Conservation (phyloP, 768 basidiomycete genomes). For the Amanita rubescens region DNA sequence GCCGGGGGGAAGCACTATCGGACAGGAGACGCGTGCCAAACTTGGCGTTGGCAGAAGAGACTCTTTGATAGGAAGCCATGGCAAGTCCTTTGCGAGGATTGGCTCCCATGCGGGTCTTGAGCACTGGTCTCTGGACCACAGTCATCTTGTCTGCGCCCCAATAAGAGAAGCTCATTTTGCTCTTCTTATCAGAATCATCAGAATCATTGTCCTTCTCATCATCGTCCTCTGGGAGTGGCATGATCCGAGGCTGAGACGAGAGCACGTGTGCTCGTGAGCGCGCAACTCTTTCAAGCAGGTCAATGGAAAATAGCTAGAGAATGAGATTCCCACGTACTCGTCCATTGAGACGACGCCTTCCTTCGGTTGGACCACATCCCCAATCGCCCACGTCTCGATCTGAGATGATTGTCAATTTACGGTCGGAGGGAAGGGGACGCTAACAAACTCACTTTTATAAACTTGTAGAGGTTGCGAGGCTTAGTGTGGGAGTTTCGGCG, state of each 20-base stretch:
- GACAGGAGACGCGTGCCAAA: slow-evolving; percentile 81
- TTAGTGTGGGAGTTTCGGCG: slow-evolving; percentile 69
- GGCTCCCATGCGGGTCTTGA: slow-evolving; percentile 39
- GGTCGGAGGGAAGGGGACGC: neutral
- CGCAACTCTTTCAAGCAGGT: slow-evolving; percentile 44
- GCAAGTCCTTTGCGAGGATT: slow-evolving; percentile 35
- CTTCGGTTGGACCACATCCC: slow-evolving; percentile 64
- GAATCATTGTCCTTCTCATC: slow-evolving; percentile 54
- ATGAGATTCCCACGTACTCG: slow-evolving; percentile 52
- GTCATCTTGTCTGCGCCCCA: slow-evolving; percentile 92
- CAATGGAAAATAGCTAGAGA: neutral
- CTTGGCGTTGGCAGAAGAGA: slow-evolving; percentile 88
- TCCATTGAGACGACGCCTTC: slow-evolving; percentile 86
- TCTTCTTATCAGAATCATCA: slow-evolving; percentile 82
- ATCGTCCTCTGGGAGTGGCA: slow-evolving; percentile 63
- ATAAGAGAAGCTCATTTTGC: slow-evolving; percentile 92
- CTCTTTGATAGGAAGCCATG: slow-evolving; percentile 58
- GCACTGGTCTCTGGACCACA: slow-evolving; percentile 61
- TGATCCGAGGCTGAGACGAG: slow-evolving; percentile 51
- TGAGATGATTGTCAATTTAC: slow-evolving; percentile 20
- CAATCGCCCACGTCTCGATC: slow-evolving; percentile 87
- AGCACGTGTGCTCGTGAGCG: slow-evolving; percentile 60
- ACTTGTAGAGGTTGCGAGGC: slow-evolving; percentile 90
- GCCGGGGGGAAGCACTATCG: slow-evolving; percentile 48
- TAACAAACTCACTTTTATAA: slow-evolving; percentile 64